Base-by-base conservation (phyloP, 2,329 filamentous ascomycete genomes). In the Claviceps lovelessii region DNA sequence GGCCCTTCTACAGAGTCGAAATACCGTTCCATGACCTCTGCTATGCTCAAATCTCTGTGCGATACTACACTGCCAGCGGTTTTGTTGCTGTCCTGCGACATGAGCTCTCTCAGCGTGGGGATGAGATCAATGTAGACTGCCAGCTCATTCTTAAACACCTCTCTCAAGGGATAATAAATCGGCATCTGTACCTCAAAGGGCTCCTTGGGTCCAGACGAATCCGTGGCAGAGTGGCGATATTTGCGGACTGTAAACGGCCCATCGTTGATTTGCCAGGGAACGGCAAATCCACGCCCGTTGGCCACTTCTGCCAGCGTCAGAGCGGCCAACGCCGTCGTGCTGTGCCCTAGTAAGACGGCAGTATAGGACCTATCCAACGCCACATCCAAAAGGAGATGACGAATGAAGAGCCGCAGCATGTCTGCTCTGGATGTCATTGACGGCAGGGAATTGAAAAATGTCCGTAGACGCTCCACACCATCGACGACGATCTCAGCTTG, bases 11-110 rank as follows among this genome's bases (percentile, higher is more conserved):
- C 68, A 44, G 88, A 45, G 60, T 82, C 80, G 64, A 98, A 95
- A 68, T 96, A 98, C 55, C 89, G 84, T 56, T 77, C 73, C 84
- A 97, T 90, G 54, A 98, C 79, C 61, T 90, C 85, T 65, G 96
- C 90, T 62, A 98, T 96, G 49, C 89, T 94, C 49, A 88, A 78
- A 60, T 89, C 85, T 65, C 84, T 87, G 61, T 85, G 83, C 37
- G 80, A 86, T 3, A 82, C 69, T 64, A 85, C 68, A 52, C 68
- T 66, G 19, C 55, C 60, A 52, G 67, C 56, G 31, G 53, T 56
- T 33, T 56, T 55, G 48, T 60, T 58, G 60, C 73, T 50, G 10
- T 39, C 66, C 51, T 69, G 65, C n/a, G 73, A 70, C 28, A 76
- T 70, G 47, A 83, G 63, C 11, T 70, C 68, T 2, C 68, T 65